Percentiles rank a stretch among this genome's conserved stretches.
phyloP scores from a whole-genome alignment of 768 basidiomycete species.

The Lyophyllum atratum region DNA sequence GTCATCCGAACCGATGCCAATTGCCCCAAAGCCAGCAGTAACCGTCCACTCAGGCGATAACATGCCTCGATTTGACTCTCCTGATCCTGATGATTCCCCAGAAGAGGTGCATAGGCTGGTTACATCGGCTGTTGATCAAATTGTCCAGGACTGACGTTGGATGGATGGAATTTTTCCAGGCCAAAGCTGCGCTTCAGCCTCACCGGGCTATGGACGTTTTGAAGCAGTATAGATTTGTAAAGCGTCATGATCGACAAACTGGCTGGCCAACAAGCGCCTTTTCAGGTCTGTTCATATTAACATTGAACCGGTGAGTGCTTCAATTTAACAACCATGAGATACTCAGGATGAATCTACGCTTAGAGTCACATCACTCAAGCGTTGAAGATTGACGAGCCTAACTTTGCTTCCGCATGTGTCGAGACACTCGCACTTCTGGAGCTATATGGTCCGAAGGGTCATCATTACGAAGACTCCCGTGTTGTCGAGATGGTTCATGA shows the following conservation, averaged over 20 bases:
- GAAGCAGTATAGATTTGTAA: slow-evolving; percentile 54
- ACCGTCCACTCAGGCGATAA: background rate
- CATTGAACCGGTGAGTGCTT: slow-evolving; percentile 48
- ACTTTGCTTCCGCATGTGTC: slow-evolving; percentile 48
- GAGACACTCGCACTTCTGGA: slow-evolving; percentile 52
- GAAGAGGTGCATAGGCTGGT: slow-evolving; percentile 45
- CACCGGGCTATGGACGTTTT: slow-evolving; percentile 43
- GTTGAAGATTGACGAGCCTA: slow-evolving; percentile 41
- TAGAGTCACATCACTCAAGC: slow-evolving; percentile 58
- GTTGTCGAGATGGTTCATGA: slow-evolving; percentile 56
- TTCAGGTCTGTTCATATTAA: slow-evolving; percentile 28
- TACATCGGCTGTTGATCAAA: slow-evolving; percentile 40
- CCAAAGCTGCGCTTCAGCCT: slow-evolving; percentile 33
- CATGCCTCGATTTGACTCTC: slow-evolving; percentile 27
- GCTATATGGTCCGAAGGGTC: slow-evolving; percentile 60
- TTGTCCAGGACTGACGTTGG: slow-evolving; percentile 45
- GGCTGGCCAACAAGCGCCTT: slow-evolving; percentile 43
- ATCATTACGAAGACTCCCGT: slow-evolving; percentile 45
- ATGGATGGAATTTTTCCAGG: slow-evolving; percentile 49
- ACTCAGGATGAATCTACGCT: background rate
- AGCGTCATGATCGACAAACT: slow-evolving; percentile 48
- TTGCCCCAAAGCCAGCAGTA: background rate
- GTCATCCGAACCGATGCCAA: slow-evolving; percentile 1
- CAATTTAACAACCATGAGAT: background rate
- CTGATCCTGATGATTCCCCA: slow-evolving; percentile 32